phyloP scores from a whole-genome alignment of 208 protist genomes.

The Wallacemonas sp. region DNA sequence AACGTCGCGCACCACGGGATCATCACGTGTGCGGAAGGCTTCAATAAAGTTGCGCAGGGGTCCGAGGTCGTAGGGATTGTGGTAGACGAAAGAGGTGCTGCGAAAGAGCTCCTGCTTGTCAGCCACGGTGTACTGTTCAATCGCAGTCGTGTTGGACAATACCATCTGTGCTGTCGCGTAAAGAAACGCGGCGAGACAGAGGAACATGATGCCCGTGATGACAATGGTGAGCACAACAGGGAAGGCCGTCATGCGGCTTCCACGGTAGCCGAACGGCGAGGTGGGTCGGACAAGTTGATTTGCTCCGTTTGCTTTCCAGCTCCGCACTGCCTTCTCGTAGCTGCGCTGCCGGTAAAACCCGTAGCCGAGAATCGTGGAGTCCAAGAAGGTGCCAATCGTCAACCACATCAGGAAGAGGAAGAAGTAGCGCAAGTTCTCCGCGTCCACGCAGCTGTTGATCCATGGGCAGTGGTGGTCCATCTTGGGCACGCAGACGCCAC shows the following conservation, averaged over 20 bases:
- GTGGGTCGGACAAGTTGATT: neutral
- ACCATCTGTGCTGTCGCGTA: conserved; percentile 23
- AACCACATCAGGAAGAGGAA: conserved; percentile 66
- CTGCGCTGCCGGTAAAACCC: conserved; percentile 20
- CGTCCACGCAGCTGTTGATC: conserved; percentile 89
- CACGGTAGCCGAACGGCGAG: conserved; percentile 31
- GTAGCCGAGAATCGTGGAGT: conserved; percentile 30
- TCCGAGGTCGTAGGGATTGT: conserved; percentile 75
- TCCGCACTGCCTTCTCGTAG: conserved; percentile 24
- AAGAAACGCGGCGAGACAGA: conserved; percentile 60
- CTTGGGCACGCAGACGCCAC: conserved; percentile 69
- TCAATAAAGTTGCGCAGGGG: conserved; percentile 64
- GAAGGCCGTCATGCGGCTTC: conserved; percentile 27
- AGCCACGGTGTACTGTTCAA: conserved; percentile 52
- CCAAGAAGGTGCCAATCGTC: conserved; percentile 33
- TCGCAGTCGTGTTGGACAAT: conserved; percentile 61
- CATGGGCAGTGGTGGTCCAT: conserved; percentile 93
- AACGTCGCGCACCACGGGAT: conserved; percentile 38
- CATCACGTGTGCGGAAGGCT: conserved; percentile 47
- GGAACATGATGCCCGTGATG: conserved; percentile 39
- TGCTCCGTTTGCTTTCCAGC: conserved; percentile 5
- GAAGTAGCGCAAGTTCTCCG: conserved; percentile 86
- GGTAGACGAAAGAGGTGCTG: conserved; percentile 31
- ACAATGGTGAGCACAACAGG: conserved; percentile 31
- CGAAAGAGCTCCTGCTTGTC: conserved; percentile 34